Conservation (phyloP, 2,329 filamentous ascomycete genomes). For the Colletotrichum zoysiae region DNA sequence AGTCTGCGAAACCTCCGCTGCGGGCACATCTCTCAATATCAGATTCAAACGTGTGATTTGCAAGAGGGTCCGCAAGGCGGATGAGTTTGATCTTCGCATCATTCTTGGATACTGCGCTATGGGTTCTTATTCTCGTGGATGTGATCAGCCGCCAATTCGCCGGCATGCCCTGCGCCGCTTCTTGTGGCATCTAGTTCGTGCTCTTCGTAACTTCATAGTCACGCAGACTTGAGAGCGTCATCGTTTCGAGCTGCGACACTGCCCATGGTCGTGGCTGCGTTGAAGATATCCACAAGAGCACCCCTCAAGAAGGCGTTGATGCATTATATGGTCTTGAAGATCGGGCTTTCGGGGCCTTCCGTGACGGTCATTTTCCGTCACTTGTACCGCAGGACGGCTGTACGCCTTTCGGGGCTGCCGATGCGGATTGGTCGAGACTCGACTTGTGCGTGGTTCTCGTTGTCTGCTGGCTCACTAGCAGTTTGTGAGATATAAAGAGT, state of each 20-base stretch:
- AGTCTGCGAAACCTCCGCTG: slow-evolving; percentile 41
- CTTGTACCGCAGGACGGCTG: slow-evolving; percentile 48
- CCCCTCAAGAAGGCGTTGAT: slow-evolving; percentile 43
- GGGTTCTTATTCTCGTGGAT: neutral
- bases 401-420: slow-evolving; percentile 46
- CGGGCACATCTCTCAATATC: no score
- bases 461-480: neutral
- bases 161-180: slow-evolving; percentile 45
- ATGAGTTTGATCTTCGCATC: slow-evolving; percentile 44
- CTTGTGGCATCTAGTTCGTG: slow-evolving; percentile 48
- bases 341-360: slow-evolving; percentile 57
- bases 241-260: slow-evolving; percentile 46
- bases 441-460: slow-evolving; percentile 20
- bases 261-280: neutral
- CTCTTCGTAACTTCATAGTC: slow-evolving; percentile 44
- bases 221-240: slow-evolving; percentile 21
- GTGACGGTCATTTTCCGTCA: slow-evolving; percentile 46
- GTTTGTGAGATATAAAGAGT: slow-evolving; percentile 14
- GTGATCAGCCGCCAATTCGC: slow-evolving; percentile 48
- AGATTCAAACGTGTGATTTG: slow-evolving; percentile 52
- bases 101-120: neutral
- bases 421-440: slow-evolving; percentile 44
- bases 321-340: slow-evolving; percentile 55
- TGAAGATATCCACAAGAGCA: no score
- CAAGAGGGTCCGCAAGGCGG: slow-evolving; percentile 44